Evolutionary conservation across 345 rosid species (phyloP).

Genomic region (Ceriops decandra): DNA sequence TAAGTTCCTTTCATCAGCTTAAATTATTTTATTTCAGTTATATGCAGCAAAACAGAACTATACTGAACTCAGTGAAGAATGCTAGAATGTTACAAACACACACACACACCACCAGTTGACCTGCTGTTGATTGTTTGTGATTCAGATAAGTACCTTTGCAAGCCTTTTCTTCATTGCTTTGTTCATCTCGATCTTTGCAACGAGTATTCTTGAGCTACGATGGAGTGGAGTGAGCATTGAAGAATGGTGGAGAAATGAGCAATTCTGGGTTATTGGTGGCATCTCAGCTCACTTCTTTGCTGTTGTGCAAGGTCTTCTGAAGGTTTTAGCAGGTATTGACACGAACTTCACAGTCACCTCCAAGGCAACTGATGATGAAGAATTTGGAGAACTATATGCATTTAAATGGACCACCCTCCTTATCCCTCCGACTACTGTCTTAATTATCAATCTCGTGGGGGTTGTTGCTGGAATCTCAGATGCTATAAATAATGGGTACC

Average conservation of each 20-base stretch:
- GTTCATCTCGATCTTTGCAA: slow-evolving; percentile 73
- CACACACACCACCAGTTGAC: background rate
- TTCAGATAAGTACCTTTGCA: slow-evolving; percentile 89
- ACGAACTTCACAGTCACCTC: slow-evolving; percentile 96
- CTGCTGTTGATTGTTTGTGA: slow-evolving; percentile 3
- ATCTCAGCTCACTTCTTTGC: slow-evolving; percentile 95
- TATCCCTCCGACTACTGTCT: slow-evolving; percentile 93
- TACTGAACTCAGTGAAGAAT: background rate
- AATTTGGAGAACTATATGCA: slow-evolving; percentile 79
- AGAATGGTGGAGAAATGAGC: slow-evolving; percentile 99
- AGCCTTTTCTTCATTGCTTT: slow-evolving; percentile 86
- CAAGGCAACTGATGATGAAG: slow-evolving; percentile 80
- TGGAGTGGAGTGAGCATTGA: slow-evolving; percentile 99
- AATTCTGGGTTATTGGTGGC: slow-evolving; percentile 97
- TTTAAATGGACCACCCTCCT: slow-evolving; percentile 95
- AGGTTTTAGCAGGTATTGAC: slow-evolving; percentile 86
- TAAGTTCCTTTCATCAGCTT: background rate
- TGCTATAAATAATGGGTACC: slow-evolving; percentile 88
- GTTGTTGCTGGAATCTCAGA: slow-evolving; percentile 95
- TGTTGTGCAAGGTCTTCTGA: slow-evolving; percentile 78
- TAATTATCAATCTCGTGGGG: slow-evolving; percentile 83
- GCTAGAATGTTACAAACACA: background rate
- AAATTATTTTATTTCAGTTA: background rate
- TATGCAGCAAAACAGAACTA: background rate
- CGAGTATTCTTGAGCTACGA: slow-evolving; percentile 83